Evolutionary conservation across 2,329 filamentous ascomycete species (phyloP).

Genomic region (Nigrospora oryzae): DNA sequence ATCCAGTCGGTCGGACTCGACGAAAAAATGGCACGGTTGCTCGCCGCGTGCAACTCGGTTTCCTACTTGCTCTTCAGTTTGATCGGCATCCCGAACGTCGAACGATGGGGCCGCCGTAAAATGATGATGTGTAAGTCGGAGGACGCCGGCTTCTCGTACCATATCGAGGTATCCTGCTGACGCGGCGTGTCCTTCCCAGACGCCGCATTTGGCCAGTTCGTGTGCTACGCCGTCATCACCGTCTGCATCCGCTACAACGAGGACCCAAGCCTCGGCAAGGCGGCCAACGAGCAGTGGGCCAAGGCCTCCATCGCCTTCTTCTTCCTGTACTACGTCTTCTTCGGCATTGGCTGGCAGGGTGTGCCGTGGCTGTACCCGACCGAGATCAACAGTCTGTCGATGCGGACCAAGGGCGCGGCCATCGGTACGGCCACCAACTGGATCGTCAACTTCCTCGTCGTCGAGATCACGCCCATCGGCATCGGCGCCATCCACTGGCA

Average conservation of each 20-base stretch:
- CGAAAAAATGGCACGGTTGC: slow-evolving; percentile 38
- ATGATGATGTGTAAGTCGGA: slow-evolving; percentile 40
- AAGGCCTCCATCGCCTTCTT: slow-evolving; percentile 37
- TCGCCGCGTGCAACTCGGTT: slow-evolving; percentile 37
- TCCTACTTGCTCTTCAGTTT: slow-evolving; percentile 19
- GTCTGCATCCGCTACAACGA: slow-evolving; percentile 10
- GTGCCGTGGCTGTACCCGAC: slow-evolving; percentile 36
- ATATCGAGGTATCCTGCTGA: neutral
- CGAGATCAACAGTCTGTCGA: slow-evolving; percentile 34
- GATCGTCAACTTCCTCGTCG: slow-evolving; percentile 23
- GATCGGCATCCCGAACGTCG: slow-evolving; percentile 17
- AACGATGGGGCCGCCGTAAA: slow-evolving; percentile 40
- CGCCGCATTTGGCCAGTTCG: slow-evolving; percentile 39
- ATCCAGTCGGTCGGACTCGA: slow-evolving; percentile 41
- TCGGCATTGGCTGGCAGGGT: slow-evolving; percentile 39
- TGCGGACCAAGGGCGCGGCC: slow-evolving; percentile 23
- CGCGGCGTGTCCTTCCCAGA: slow-evolving; percentile 4
- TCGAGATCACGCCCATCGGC: slow-evolving; percentile 22
- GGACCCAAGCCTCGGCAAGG: neutral
- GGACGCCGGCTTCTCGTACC: too few species aligned
- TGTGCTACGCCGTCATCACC: slow-evolving; percentile 32
- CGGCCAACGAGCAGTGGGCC: slow-evolving; percentile 5
- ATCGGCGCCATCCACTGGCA: slow-evolving; percentile 35
- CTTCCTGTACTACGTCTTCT: slow-evolving; percentile 46
- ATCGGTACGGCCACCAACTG: slow-evolving; percentile 24